phyloP scores from a whole-genome alignment of 345 rosid genomes.

The Salix viminalis region DNA sequence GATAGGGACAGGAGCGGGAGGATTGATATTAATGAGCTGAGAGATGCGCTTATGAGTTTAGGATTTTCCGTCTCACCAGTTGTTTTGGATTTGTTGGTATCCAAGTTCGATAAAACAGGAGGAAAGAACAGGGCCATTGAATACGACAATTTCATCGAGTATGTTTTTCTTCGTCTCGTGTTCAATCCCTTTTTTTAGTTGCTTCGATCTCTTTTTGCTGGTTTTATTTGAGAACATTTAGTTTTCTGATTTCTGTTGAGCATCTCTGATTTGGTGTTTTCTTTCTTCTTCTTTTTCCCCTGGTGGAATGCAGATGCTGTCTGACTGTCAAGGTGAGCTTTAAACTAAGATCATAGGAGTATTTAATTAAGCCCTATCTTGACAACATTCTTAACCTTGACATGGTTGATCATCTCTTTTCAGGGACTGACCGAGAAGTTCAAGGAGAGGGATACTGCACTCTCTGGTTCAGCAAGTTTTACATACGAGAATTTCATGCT shows the following conservation, averaged over 20 bases:
- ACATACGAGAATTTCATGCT: conserved; percentile 80
- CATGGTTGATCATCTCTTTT: conserved; percentile 1
- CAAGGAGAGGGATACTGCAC: conserved; percentile 65
- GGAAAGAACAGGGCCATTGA: conserved; percentile 70
- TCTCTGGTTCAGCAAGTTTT: conserved; percentile 77
- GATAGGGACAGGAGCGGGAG: conserved; percentile 86
- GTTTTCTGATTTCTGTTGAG: not conserved
- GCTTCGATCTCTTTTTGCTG: not conserved
- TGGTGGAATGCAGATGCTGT: conserved; percentile 64
- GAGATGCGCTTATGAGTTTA: conserved; percentile 71
- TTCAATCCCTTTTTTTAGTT: not conserved
- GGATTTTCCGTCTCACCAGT: conserved; percentile 71
- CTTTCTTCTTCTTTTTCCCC: not conserved
- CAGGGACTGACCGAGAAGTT: conserved; percentile 94
- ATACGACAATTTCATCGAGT: conserved; percentile 97
- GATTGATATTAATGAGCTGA: conserved; percentile 72
- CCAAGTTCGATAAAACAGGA: conserved; percentile 79
- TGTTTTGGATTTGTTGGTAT: conserved; percentile 65
- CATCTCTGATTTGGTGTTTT: not conserved
- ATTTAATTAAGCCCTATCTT: not conserved
- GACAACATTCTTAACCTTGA: not conserved
- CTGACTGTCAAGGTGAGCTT: conserved; percentile 79
- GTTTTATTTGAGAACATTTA: not conserved
- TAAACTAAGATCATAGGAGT: not conserved
- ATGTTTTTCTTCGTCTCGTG: conserved; percentile 15